Evolutionary conservation across 73 alveolate genomes (phyloP), one percentile per base, ranked within the genome.

Genomic region (Tetrahymena borealis): DNA sequence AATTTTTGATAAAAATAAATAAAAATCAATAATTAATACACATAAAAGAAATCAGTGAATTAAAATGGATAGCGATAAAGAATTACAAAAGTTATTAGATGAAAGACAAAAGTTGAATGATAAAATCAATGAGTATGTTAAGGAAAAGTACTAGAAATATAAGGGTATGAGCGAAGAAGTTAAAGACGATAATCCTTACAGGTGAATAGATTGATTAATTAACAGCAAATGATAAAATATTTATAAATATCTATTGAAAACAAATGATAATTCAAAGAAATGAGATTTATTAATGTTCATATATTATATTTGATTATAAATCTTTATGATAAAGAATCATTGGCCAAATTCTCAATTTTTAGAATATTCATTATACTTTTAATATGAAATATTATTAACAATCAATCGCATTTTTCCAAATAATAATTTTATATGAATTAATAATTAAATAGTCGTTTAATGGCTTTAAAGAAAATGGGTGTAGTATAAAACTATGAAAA

Each of bases 381-480:
- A n/a, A n/a, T n/a, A n/a, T n/a, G n/a, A n/a, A n/a, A n/a, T n/a
- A n/a, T n/a, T n/a, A n/a, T n/a, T n/a, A n/a, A n/a, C n/a, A n/a
- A n/a, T n/a, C n/a, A n/a, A n/a, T n/a, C n/a, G n/a, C n/a, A n/a
- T n/a, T n/a, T n/a, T n/a, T n/a, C n/a, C n/a, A n/a, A n/a, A n/a
- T n/a, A n/a, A n/a, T n/a, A n/a, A n/a, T n/a, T n/a, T n/a, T n/a
- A n/a, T n/a, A n/a, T n/a, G n/a, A n/a, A n/a, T n/a, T n/a, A n/a
- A n/a, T n/a, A n/a, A n/a, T n/a, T n/a, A n/a, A n/a, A n/a, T 79
- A 96, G 99, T 90, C 94, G 99, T 77, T 97, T 98, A 33, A 98
- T 98, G 99, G 99, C 99, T 24, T 94, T 98, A 39, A 98, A 98
- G 94, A 96, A 98, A 78, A 98, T 98, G 99, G 99, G 99, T 39